Percentiles rank a stretch among this genome's conserved stretches.
phyloP scores from a whole-genome alignment of 306 rosid species.

The Pyrus communis region DNA sequence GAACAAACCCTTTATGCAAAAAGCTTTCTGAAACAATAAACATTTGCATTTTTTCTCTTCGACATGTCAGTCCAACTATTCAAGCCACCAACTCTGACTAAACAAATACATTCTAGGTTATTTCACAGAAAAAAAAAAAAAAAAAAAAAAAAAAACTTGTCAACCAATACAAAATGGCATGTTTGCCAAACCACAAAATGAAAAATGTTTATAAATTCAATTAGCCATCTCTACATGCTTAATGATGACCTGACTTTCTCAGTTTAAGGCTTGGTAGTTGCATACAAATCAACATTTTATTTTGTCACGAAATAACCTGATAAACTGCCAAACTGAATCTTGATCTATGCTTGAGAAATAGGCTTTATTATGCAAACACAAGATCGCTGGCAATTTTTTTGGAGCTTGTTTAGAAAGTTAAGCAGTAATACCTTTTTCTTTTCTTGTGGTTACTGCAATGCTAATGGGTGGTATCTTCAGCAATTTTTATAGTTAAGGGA shows the following conservation, averaged over 20 bases:
- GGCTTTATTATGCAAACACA: not conserved
- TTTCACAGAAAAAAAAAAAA: not conserved
- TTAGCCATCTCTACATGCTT: too few species aligned
- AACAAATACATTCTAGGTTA: not conserved
- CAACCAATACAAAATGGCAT: not conserved
- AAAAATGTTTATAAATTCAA: too few species aligned
- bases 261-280: too few species aligned
- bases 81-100: not conserved
- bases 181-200: too few species aligned
- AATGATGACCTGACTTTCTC: too few species aligned
- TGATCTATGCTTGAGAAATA: not conserved
- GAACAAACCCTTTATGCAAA: not conserved
- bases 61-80: not conserved
- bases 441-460: not conserved
- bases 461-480: not conserved
- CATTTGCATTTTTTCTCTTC: not conserved
- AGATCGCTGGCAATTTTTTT: not conserved
- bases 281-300: too few species aligned
- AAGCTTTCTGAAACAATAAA: not conserved
- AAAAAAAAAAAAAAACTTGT: too few species aligned
- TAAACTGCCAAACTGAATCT: not conserved
- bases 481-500: not conserved
- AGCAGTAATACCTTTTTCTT: not conserved
- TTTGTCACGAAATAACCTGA: not conserved
- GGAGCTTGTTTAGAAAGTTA: not conserved